Percentiles rank a stretch among this genome's conserved stretches.
Conservation (phyloP, 2,329 filamentous ascomycete genomes). For the Colletotrichum higginsianum region DNA sequence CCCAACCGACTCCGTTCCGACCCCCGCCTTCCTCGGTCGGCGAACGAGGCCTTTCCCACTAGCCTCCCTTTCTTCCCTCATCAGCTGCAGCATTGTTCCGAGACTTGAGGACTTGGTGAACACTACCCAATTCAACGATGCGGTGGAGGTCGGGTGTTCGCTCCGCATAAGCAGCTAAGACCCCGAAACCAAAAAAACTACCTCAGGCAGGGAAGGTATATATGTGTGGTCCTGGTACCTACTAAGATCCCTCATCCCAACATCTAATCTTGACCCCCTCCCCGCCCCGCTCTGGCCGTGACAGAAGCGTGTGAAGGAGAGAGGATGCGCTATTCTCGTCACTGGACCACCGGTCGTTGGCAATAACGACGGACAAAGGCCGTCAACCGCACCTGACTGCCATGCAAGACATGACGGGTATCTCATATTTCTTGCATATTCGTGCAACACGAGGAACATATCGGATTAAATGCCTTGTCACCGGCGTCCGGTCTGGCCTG, state of each 20-base stretch:
- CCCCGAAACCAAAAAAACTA: not conserved
- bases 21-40: not conserved
- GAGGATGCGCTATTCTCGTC: slow-evolving; percentile 38
- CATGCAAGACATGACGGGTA: slow-evolving; percentile 1
- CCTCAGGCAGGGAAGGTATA: slow-evolving; percentile 15
- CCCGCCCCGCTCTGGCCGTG: slow-evolving; percentile 37
- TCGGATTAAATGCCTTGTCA: not conserved
- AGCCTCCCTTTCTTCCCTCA: slow-evolving; percentile 22
- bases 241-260: slow-evolving; percentile 29
- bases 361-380: slow-evolving; percentile 8
- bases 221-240: slow-evolving; percentile 24
- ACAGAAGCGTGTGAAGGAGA: slow-evolving; percentile 33
- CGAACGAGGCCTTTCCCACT: slow-evolving; percentile 12
- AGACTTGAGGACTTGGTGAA: not conserved
- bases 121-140: not conserved
- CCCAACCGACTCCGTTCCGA: not conserved
- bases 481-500: not conserved
- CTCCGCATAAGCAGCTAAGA: not conserved
- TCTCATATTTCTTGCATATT: not conserved
- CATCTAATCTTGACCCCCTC: slow-evolving; percentile 12
- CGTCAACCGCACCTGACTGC: slow-evolving; percentile 22
- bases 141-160: slow-evolving; percentile 7
- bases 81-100: slow-evolving; percentile 26
- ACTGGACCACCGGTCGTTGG: slow-evolving; percentile 27
- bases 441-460: slow-evolving; percentile 9